Conservation (phyloP, 805 yeast species). For the Candida odintsovae region DNA sequence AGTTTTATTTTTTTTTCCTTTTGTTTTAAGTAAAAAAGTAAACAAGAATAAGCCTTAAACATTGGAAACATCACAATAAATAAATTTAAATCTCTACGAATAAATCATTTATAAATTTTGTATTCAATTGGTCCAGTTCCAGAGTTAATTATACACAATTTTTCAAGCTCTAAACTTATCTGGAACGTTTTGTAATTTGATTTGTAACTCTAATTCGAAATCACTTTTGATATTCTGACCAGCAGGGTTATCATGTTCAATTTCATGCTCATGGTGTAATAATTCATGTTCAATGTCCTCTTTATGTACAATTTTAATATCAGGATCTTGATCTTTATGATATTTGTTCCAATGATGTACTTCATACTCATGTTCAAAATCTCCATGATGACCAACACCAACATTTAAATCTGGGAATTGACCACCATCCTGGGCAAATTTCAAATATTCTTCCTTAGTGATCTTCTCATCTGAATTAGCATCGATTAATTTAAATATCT, state of each 20-base stretch:
- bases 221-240: slow-evolving; percentile 27
- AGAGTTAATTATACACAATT: background rate
- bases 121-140: no score
- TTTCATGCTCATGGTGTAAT: slow-evolving; percentile 47
- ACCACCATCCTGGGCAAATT: slow-evolving; percentile 55
- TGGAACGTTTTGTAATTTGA: slow-evolving; percentile 33
- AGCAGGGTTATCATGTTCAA: slow-evolving; percentile 71
- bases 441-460: slow-evolving; percentile 63
- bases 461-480: slow-evolving; percentile 59
- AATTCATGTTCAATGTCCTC: slow-evolving; percentile 70
- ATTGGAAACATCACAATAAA: no score
- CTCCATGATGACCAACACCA: slow-evolving; percentile 93
- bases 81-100: no score
- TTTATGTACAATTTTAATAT: slow-evolving; percentile 70
- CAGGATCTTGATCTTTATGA: slow-evolving; percentile 76
- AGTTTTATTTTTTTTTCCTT: no score
- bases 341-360: slow-evolving; percentile 89
- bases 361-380: slow-evolving; percentile 89
- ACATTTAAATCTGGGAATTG: slow-evolving; percentile 86
- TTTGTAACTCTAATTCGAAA: slow-evolving; percentile 34
- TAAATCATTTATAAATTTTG: no score
- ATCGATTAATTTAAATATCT: slow-evolving; percentile 59
- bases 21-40: no score
- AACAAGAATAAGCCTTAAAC: no score
- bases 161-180: slow-evolving; percentile 25